These are phyloP conservation scores for Syncephalis fuscata DNA, from an alignment of 371 early-diverging fungal species.

Conservation along the genomic window DNA sequence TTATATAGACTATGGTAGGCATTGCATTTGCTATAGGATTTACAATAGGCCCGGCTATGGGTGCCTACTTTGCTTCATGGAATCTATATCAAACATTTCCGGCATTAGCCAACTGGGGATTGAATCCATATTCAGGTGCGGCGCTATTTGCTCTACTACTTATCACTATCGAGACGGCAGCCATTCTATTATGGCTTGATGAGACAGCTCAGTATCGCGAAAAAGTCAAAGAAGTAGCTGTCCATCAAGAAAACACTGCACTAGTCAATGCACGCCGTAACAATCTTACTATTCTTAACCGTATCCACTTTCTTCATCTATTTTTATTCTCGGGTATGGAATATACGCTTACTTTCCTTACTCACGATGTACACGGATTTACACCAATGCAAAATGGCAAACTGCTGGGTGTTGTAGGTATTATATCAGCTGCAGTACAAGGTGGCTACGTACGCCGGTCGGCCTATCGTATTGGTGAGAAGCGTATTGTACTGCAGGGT, in stretches of 20 bases:
- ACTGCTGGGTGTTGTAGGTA: conserved; percentile 74
- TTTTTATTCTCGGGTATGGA: conserved; percentile 96
- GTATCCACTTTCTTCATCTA: conserved; percentile 66
- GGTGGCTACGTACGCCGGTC: conserved; percentile 82
- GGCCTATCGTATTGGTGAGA: conserved; percentile 49
- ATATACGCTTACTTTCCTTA: conserved; percentile 91
- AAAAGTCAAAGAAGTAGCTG: conserved; percentile 10
- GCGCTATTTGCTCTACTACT: conserved; percentile 73
- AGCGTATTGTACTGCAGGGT: conserved; percentile 56
- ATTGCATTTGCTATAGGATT: conserved; percentile 93
- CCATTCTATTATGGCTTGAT: conserved; percentile 50
- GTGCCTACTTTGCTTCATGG: conserved; percentile 76
- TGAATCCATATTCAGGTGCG: conserved; percentile 64
- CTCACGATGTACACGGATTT: conserved; percentile 77
- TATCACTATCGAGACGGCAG: conserved; percentile 59
- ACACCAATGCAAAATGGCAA: conserved; percentile 79
- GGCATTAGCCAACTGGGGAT: conserved; percentile 26
- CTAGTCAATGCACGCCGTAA: not conserved
- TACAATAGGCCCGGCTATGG: conserved; percentile 85
- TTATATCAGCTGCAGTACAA: conserved; percentile 74
- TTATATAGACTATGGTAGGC: conserved; percentile 73
- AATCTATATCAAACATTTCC: conserved; percentile 40
- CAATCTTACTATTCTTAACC: conserved; percentile 5
- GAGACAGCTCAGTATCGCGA: conserved; percentile 49
- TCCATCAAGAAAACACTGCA: conserved; percentile 8